Percentiles rank a stretch among this genome's conserved stretches.
These are phyloP conservation scores for Ilyonectria mors-panacis DNA, from an alignment of 2,329 filamentous ascomycete genomes.

Conservation along the genomic window DNA sequence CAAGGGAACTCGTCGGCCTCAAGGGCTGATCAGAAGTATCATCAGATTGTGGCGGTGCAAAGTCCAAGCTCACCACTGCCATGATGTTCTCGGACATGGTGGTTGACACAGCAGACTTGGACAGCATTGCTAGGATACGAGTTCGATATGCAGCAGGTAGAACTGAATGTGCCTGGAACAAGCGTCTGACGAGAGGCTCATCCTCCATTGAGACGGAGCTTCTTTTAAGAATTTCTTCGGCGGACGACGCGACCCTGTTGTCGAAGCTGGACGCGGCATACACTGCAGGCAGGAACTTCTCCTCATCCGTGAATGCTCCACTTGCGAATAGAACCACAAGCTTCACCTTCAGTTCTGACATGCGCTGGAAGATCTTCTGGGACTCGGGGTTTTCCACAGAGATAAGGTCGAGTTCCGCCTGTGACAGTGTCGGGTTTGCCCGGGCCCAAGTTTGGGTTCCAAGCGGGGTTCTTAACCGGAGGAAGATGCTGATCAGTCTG, in stretches of 20 bases:
- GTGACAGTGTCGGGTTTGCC: conserved; percentile 53
- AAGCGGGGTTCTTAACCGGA: conserved; percentile 60
- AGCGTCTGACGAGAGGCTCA: conserved; percentile 69
- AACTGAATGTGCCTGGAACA: conserved; percentile 83
- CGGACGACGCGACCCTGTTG: conserved; percentile 84
- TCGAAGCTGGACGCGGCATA: conserved; percentile 89
- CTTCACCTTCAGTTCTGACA: conserved; percentile 66
- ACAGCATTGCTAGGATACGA: conserved; percentile 81
- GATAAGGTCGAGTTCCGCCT: conserved; percentile 50
- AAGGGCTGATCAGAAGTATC: conserved; percentile 37
- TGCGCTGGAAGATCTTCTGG: conserved; percentile 67
- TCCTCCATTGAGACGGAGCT: conserved; percentile 83
- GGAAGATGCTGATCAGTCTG: conserved; percentile 81
- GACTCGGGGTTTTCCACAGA: conserved; percentile 65
- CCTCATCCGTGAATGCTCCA: conserved; percentile 85
- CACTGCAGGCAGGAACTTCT: conserved; percentile 87
- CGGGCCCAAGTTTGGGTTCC: conserved; percentile 51
- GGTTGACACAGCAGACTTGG: conserved; percentile 82
- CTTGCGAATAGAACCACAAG: conserved; percentile 83
- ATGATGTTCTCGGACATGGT: conserved; percentile 78
- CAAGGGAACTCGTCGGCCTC: conserved; percentile 71
- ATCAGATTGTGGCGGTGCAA: conserved; percentile 52
- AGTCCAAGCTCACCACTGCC: conserved; percentile 78
- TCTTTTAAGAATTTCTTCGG: conserved; percentile 90
- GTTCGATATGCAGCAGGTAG: conserved; percentile 81